phyloP scores from a whole-genome alignment of 2,329 filamentous ascomycete genomes.

The Calonectria fujianensis region DNA sequence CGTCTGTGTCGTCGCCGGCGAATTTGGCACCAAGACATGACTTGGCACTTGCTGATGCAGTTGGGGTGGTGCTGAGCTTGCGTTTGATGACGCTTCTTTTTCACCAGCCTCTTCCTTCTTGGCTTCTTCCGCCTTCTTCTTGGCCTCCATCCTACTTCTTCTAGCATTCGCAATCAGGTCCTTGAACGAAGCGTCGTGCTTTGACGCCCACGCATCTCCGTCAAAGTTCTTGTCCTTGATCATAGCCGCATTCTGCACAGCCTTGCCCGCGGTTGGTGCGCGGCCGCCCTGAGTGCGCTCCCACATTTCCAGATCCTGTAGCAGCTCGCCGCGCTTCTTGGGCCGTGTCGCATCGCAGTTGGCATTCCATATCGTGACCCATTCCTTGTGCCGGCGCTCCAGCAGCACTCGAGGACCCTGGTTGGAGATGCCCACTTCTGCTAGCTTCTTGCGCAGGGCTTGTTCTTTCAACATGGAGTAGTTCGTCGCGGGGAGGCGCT shows the following conservation, averaged over 20 bases:
- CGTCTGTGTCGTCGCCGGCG: background rate
- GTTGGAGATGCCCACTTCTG: constrained; percentile 85
- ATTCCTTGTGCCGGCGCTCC: constrained; percentile 90
- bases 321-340: constrained; percentile 80
- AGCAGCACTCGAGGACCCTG: constrained; percentile 81
- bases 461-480: constrained; percentile 91
- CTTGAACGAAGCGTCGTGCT: constrained; percentile 85
- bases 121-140: constrained; percentile 54
- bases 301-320: constrained; percentile 89
- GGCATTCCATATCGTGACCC: constrained; percentile 96
- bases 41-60: background rate
- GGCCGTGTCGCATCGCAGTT: constrained; percentile 91
- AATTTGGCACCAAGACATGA: background rate
- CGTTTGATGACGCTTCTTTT: constrained; percentile 11
- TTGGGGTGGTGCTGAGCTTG: background rate
- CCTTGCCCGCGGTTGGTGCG: constrained; percentile 64
- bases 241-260: constrained; percentile 62
- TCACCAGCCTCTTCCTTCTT: constrained; percentile 36
- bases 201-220: constrained; percentile 82
- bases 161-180: constrained; percentile 86
- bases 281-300: constrained; percentile 86
- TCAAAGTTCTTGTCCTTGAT: constrained; percentile 94
- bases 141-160: constrained; percentile 68
- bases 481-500: constrained; percentile 86
- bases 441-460: constrained; percentile 86